phyloP scores from a whole-genome alignment of 2,329 filamentous ascomycete genomes.

The Metarhizium guizhouense region DNA sequence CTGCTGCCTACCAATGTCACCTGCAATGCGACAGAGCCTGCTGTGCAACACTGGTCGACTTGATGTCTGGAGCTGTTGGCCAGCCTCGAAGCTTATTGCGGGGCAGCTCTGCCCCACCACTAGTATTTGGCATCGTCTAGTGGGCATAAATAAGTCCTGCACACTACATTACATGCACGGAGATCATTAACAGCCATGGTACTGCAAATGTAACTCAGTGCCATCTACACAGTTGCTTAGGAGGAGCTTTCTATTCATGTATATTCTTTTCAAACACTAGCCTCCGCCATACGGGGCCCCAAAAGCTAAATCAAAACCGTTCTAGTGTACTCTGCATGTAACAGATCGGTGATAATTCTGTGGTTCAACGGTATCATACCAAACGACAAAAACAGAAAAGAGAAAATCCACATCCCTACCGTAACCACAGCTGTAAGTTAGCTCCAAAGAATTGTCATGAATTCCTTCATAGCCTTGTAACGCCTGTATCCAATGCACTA shows the following conservation, averaged over 20 bases:
- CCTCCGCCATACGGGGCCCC: neutral
- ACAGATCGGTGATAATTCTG: neutral
- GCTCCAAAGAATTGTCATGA: slow-evolving; percentile 22
- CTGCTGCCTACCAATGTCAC: too few species aligned
- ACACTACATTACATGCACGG: too few species aligned
- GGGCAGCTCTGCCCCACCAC: neutral
- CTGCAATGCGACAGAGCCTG: too few species aligned
- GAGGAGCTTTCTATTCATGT: too few species aligned
- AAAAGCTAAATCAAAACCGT: neutral
- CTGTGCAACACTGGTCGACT: neutral
- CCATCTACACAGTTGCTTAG: too few species aligned
- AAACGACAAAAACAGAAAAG: neutral
- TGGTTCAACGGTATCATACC: slow-evolving; percentile 2
- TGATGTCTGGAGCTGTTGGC: neutral
- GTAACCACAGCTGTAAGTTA: slow-evolving; percentile 10
- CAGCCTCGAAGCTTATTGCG: slow-evolving; percentile 1
- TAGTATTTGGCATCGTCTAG: too few species aligned
- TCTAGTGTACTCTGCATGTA: slow-evolving; percentile 1
- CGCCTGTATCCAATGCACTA: slow-evolving; percentile 18
- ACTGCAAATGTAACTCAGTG: too few species aligned
- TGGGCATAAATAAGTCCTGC: too few species aligned
- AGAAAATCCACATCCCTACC: slow-evolving; percentile 4
- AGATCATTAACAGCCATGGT: too few species aligned
- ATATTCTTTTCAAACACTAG: neutral
- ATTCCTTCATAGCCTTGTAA: slow-evolving; percentile 28